Conservation (phyloP, 352 stramenopile species). For the Ophiocytium majus region DNA sequence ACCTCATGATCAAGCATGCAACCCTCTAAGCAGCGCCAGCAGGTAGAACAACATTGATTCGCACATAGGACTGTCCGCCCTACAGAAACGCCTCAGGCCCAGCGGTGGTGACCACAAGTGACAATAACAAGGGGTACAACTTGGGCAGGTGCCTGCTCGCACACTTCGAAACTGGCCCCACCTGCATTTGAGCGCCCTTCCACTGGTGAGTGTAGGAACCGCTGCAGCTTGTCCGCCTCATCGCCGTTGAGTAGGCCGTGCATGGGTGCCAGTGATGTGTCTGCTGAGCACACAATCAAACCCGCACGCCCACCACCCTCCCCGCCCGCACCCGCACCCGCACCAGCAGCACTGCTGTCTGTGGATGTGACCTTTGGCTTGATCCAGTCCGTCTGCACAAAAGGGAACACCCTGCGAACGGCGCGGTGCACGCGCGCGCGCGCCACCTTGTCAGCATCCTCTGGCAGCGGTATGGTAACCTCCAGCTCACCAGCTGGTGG, state of each 20-base stretch:
- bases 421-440: constrained; percentile 32
- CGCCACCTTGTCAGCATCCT: constrained; percentile 25
- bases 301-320: neutral
- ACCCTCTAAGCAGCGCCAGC: no score
- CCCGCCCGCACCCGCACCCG: neutral
- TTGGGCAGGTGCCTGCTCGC: no score
- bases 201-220: neutral
- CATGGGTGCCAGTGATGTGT: neutral
- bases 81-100: no score
- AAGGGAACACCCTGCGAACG: constrained; percentile 32
- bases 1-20: no score
- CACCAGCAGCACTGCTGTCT: neutral
- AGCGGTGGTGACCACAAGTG: no score
- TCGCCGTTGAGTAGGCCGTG: neutral
- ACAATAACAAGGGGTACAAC: no score
- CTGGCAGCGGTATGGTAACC: neutral
- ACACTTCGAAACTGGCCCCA: no score
- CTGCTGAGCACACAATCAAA: neutral
- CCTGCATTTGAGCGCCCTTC: no score
- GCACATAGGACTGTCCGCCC: no score
- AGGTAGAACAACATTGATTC: no score
- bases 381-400: constrained; percentile 27
- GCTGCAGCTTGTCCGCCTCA: neutral
- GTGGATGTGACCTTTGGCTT: no score
- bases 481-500: neutral